These are phyloP conservation scores for Colletotrichum sp. DNA, from an alignment of 2,329 filamentous ascomycete genomes.

Conservation along the genomic window DNA sequence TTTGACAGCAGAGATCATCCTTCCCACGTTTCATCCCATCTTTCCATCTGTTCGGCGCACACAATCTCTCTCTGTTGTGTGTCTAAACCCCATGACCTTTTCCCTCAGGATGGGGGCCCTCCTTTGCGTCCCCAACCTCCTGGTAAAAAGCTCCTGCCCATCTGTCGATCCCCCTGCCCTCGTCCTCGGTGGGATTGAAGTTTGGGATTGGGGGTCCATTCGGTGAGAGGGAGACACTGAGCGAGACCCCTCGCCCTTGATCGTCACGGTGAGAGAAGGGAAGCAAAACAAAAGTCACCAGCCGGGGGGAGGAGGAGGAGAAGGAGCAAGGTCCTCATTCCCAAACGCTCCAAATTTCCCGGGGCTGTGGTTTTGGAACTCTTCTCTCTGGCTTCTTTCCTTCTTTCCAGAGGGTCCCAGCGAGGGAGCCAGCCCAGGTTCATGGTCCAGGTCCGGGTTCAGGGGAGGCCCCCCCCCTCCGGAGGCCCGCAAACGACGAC, in stretches of 20 bases:
- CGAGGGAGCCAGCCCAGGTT: background rate
- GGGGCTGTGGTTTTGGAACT: conserved; percentile 15
- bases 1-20: conserved; percentile 11
- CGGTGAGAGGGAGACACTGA: background rate
- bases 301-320: background rate
- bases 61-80: background rate
- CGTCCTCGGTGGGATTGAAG: background rate
- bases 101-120: background rate
- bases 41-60: background rate
- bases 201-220: background rate
- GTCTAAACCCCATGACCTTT: background rate
- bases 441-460: background rate
- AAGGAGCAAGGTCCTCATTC: background rate
- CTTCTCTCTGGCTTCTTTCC: background rate
- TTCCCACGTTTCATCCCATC: conserved; percentile 10
- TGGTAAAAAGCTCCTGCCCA: background rate
- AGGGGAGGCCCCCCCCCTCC: background rate
- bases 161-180: background rate
- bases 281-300: background rate
- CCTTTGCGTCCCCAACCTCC: conserved; percentile 1
- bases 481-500: background rate
- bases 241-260: background rate
- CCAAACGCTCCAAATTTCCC: conserved; percentile 19
- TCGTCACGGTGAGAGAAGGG: background rate
- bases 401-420: background rate